Evolutionary conservation across 108 stramenopile species (phyloP), one percentile per base, ranked within the genome.

Genomic region (Cyclostephanos invisitatus): DNA sequence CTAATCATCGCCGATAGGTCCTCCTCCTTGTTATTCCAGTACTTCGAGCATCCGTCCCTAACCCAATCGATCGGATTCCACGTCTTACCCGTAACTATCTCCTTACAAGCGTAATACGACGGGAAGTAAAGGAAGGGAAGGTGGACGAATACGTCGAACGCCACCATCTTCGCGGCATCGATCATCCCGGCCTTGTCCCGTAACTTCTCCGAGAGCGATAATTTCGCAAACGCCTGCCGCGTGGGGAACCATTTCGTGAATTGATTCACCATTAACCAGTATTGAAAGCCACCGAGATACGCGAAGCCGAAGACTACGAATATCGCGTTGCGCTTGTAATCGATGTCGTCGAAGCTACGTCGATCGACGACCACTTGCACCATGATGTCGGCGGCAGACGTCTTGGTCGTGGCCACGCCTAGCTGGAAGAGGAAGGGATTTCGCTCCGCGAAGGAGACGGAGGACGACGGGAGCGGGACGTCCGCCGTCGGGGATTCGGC

Each of bases 81-180:
- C 17, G 83, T 82, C 22, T 76, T 53, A 9, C 89, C 84, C 37
- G 75, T 83, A 7, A 96, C 91, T 80, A 92, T 85, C 83, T 96
- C 93, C 82, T 94, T 96, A 36, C 89, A 85, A 8, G 87, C 76
- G 62, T 96, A 96, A 73, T 94, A 96, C 18, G 91, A 81, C n/a
- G 96, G 96, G 64, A 94, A 96, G 83, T 96, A 96, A 37, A 96
- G 81, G 35, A 94, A 63, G 29, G 96, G 96, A 46, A 96, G 64
- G 75, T 96, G 96, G 17, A 96, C 83, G 54, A 81, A 76, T 5
- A 96, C 61, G 64, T 96, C 96, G 84, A 96, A 96, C 47, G 88
- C 74, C 29, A 96, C 93, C 96, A 94, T 94, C 75, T 93, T 94
- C 56, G 72, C 70, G 2, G 93, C 93, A 84, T 93, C 92, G 22